Conservation (phyloP, 2,329 filamentous ascomycete genomes). For the Penicillium sp. region DNA sequence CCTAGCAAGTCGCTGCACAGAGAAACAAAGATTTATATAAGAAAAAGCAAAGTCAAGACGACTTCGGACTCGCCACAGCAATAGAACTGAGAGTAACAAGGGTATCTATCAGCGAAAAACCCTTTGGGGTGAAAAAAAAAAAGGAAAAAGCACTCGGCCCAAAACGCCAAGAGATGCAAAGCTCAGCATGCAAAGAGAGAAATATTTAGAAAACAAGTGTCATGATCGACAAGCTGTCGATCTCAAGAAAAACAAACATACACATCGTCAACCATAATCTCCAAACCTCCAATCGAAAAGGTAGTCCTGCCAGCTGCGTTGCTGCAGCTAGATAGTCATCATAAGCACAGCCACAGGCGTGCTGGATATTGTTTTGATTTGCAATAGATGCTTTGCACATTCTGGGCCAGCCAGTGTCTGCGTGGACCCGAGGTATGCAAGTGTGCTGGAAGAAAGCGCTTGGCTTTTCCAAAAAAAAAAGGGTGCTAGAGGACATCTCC, state of each 20-base stretch:
- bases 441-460: neutral
- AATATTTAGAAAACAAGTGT: neutral
- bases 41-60: neutral
- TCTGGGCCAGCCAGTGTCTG: constrained; percentile 12
- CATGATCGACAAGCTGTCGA: neutral
- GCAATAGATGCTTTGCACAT: neutral
- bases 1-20: too few species aligned
- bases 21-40: neutral
- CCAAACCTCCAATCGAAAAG: neutral
- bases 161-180: constrained; percentile 11
- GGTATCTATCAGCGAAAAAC: constrained; percentile 10
- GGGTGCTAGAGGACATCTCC: neutral
- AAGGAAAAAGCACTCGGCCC: neutral
- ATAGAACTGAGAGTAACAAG: constrained; percentile 3
- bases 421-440: neutral
- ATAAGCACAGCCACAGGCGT: neutral
- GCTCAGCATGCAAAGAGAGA: constrained; percentile 4
- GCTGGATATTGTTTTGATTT: neutral
- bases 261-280: constrained; percentile 4
- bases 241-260: constrained; percentile 1
- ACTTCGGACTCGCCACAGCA: neutral
- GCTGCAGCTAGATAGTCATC: neutral
- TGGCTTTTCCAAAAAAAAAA: neutral
- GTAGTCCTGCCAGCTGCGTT: neutral
- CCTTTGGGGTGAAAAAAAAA: neutral